These are phyloP conservation scores for Talaromyces sp. DNA, from an alignment of 2,329 filamentous ascomycete genomes.

Conservation along the genomic window DNA sequence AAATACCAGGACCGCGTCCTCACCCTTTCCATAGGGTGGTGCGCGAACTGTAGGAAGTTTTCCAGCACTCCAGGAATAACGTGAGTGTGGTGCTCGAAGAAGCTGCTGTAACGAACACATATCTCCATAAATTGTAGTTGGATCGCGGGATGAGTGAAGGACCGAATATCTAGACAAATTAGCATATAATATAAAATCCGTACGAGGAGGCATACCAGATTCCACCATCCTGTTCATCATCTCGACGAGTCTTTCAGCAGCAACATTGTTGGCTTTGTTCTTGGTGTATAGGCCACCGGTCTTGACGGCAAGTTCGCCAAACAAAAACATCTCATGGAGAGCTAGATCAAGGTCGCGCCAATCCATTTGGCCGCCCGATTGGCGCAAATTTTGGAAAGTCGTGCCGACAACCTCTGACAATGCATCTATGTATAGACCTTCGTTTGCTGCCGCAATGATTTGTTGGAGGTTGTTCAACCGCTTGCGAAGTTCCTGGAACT, in stretches of 20 bases:
- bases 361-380: constrained; percentile 72
- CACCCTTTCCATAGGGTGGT: constrained; percentile 82
- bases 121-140: constrained; percentile 98
- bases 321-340: constrained; percentile 90
- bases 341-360: constrained; percentile 96
- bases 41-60: constrained; percentile 85
- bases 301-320: constrained; percentile 89
- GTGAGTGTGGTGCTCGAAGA: constrained; percentile 81
- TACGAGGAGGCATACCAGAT: constrained; percentile 62
- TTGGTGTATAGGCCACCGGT: constrained; percentile 85
- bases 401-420: constrained; percentile 83
- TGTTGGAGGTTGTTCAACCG: constrained; percentile 88
- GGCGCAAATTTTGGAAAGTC: constrained; percentile 78
- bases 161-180: constrained; percentile 66
- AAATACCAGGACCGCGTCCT: constrained; percentile 94
- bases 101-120: constrained; percentile 86
- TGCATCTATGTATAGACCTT: constrained; percentile 82
- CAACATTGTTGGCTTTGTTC: constrained; percentile 73
- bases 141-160: constrained; percentile 84
- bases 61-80: constrained; percentile 85
- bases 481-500: constrained; percentile 93
- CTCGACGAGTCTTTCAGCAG: constrained; percentile 75
- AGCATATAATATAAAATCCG: constrained; percentile 11
- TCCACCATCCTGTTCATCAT: constrained; percentile 98
- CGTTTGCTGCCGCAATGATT: constrained; percentile 84